Conservation (phyloP, 148 eudicot species). For the Euryodendron excelsum region DNA sequence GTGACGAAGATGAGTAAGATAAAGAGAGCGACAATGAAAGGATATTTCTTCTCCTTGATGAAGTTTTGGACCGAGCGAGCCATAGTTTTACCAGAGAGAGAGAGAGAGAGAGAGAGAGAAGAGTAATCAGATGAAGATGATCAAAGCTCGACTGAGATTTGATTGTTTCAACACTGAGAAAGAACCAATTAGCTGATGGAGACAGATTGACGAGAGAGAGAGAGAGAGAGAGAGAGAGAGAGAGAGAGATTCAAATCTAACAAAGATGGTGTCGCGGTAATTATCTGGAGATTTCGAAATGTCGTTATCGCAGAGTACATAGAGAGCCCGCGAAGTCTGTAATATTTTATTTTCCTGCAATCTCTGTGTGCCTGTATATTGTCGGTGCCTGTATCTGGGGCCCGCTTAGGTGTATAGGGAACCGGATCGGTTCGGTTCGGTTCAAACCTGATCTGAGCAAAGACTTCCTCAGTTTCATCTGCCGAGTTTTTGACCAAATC, state of each 20-base stretch:
- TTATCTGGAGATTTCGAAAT: neutral
- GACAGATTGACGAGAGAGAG: neutral
- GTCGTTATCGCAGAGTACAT: neutral
- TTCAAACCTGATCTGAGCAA: too few relatives aligned
- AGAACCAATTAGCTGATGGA: neutral
- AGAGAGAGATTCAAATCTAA: neutral
- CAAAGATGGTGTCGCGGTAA: neutral
- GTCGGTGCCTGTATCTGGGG: too few relatives aligned
- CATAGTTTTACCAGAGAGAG: constrained; percentile 31
- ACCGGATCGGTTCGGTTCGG: too few relatives aligned
- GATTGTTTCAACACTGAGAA: neutral
- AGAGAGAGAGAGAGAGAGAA: constrained; percentile 3
- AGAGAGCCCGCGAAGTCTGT: too few relatives aligned
- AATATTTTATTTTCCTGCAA: too few relatives aligned
- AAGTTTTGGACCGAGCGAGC: constrained; percentile 44
- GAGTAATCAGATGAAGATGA: too few relatives aligned
- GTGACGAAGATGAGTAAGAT: constrained; percentile 49
- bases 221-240: constrained; percentile 9
- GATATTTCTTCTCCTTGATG: constrained; percentile 51
- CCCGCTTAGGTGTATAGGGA: too few relatives aligned
- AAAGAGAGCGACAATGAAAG: constrained; percentile 62
- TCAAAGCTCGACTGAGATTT: neutral
- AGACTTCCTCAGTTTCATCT: too few relatives aligned
- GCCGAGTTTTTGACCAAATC: too few relatives aligned
- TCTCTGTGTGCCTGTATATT: too few relatives aligned